Conservation (phyloP, 352 stramenopile species). For the Globisporangium canariense region DNA sequence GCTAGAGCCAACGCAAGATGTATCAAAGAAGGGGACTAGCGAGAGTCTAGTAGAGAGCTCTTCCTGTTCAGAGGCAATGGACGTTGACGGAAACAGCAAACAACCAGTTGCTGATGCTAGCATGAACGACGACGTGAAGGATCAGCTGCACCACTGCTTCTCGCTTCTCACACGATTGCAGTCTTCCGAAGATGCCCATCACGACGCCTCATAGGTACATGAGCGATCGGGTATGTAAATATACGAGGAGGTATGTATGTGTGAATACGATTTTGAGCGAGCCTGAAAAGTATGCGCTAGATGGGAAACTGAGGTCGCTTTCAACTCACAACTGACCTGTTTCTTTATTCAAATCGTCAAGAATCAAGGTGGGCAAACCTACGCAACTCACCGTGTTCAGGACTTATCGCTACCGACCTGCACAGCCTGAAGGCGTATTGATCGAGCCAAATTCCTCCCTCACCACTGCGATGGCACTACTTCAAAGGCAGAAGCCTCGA, state of each 20-base stretch:
- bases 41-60: neutral
- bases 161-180: neutral
- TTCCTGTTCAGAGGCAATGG: neutral
- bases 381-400: too few species aligned
- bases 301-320: too few species aligned
- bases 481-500: neutral
- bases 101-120: neutral
- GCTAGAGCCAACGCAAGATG: neutral
- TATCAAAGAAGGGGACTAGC: neutral
- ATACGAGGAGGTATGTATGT: neutral
- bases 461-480: neutral
- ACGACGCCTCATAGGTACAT: neutral
- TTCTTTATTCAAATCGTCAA: neutral
- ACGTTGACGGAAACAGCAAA: neutral
- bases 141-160: conserved; percentile 2
- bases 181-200: neutral
- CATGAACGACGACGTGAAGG: neutral
- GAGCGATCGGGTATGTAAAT: neutral
- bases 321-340: too few species aligned
- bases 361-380: neutral
- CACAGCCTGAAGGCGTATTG: too few species aligned
- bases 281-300: too few species aligned
- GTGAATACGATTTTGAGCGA: neutral
- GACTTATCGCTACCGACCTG: too few species aligned
- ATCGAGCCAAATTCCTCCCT: too few species aligned